phyloP scores from a whole-genome alignment of 1,284 basidiomycete species.

The Ustilago hordei region DNA sequence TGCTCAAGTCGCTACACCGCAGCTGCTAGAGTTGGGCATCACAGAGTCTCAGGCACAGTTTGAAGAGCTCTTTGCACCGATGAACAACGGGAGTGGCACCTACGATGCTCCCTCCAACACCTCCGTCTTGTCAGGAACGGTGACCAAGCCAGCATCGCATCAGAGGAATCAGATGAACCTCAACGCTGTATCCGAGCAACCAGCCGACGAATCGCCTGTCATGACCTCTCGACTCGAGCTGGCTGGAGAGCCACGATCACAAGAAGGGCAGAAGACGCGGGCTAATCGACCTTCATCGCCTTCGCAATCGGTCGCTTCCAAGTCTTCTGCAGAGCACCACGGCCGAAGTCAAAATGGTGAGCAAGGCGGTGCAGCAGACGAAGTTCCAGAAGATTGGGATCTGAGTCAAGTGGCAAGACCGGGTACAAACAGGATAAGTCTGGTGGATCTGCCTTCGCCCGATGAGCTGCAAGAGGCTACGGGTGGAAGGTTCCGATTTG shows the following conservation, averaged over 20 bases:
- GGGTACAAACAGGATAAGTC: constrained; percentile 42
- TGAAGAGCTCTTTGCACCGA: constrained; percentile 45
- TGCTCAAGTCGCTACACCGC: constrained; percentile 40
- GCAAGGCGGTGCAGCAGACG: constrained; percentile 16
- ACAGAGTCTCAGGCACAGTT: constrained; percentile 42
- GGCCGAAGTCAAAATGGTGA: background rate
- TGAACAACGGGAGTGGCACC: constrained; percentile 9
- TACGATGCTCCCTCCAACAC: constrained; percentile 13
- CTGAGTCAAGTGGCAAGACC: constrained; percentile 33
- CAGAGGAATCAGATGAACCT: constrained; percentile 51
- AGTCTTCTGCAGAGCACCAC: constrained; percentile 13
- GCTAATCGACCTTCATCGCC: constrained; percentile 12
- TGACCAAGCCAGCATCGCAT: constrained; percentile 48
- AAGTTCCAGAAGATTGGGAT: constrained; percentile 46
- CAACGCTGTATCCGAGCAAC: constrained; percentile 46
- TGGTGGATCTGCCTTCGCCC: constrained; percentile 48
- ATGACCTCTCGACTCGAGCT: constrained; percentile 23
- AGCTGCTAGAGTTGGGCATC: constrained; percentile 42
- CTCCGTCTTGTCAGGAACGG: constrained; percentile 13
- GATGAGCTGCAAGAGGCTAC: constrained; percentile 48
- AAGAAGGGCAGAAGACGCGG: background rate
- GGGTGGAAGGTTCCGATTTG: constrained; percentile 37
- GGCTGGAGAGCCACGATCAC: background rate
- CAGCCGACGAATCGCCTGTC: constrained; percentile 46
- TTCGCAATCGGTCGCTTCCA: constrained; percentile 11